Evolutionary conservation across 352 stramenopile genomes (phyloP), one percentile per base, ranked within the genome.

Genomic region (Pythium biforme): DNA sequence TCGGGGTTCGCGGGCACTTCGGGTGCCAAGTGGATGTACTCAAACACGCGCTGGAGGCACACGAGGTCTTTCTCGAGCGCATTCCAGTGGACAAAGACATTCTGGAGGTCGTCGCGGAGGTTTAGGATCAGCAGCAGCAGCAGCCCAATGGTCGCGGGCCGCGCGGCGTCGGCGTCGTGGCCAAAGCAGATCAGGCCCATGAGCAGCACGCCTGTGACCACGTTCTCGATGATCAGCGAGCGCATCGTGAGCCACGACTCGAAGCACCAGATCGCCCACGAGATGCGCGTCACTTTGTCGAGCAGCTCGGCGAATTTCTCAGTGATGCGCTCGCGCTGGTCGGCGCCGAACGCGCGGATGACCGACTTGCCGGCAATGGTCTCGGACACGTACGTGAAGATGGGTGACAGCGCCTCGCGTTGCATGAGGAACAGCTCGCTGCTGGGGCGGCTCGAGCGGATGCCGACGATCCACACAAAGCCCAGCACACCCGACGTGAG

Each of bases 351-450:
- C 45, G 66, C 66, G 9, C 54, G 57, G 25, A 73, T 69, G 0
- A 68, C 55, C 10, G 46, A 40, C 19, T 54, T 60, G n/a, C 66
- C 66, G 19, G 60, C 66, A 15, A 73, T 68, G 9, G 40, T 49
- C 41, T 73, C 66, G 19, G 59, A 47, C 3, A 59, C 66, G 31
- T 63, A 68, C n/a, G 66, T 73, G 50, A 73, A 73, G n/a, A 73
- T 63, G 19, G 66, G 66, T 10, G 66, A 68, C 3, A 66, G 48
- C 50, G 49, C 39, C 27, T 79, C 72, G 12, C 72, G 72, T 4
- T 73, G 59, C 62, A 76, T 72, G 20, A 79, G 22, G 26, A 71
- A 79, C 4, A 79, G 52, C 25, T 79, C 69, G 15, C 69, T 69
- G 9, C 62, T 66, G 3, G 72, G 69, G 8, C 69, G 69, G 53